Evolutionary conservation across 108 stramenopile species (phyloP).

Genomic region (Pseudonitzschia multistriata): DNA sequence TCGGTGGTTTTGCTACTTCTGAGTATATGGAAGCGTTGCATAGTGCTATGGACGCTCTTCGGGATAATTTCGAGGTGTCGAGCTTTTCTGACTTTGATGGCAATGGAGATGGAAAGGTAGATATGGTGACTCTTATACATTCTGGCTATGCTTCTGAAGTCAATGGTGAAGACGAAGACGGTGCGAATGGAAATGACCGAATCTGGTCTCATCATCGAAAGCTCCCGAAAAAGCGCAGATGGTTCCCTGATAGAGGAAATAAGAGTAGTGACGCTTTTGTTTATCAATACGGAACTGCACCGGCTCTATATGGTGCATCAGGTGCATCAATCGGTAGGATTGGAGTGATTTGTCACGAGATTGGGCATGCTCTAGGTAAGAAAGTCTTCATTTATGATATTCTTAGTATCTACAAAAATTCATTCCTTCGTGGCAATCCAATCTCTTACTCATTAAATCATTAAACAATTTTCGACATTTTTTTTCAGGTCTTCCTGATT

Average conservation of each 20-base stretch:
- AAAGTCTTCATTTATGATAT: too few relatives aligned
- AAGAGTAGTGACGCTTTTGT: constrained; percentile 15
- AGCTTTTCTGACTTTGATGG: constrained; percentile 32
- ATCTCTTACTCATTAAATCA: too few relatives aligned
- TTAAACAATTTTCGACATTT: constrained; percentile 30
- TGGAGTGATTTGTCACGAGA: constrained; percentile 41
- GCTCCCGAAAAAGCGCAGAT: constrained; percentile 12
- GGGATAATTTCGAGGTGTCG: constrained; percentile 7
- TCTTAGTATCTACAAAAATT: too few relatives aligned
- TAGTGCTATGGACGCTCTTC: constrained; percentile 15
- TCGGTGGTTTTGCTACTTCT: constrained; percentile 16
- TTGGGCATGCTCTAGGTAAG: constrained; percentile 28
- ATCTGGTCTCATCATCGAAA: constrained; percentile 43
- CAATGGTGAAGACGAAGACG: constrained; percentile 37
- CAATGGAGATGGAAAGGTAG: constrained; percentile 44
- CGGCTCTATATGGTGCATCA: constrained; percentile 22
- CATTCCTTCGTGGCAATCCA: too few relatives aligned
- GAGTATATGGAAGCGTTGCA: constrained; percentile 23
- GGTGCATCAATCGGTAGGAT: constrained; percentile 36
- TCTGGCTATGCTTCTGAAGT: constrained; percentile 77
- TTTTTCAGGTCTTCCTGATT: constrained; percentile 12
- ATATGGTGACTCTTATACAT: constrained; percentile 65
- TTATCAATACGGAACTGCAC: constrained; percentile 22
- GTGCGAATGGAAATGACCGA: constrained; percentile 9
- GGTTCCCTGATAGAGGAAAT: background rate